These are phyloP conservation scores for Maudiozyma humilis DNA, from an alignment of 1,139 yeast genomes.

Conservation along the genomic window DNA sequence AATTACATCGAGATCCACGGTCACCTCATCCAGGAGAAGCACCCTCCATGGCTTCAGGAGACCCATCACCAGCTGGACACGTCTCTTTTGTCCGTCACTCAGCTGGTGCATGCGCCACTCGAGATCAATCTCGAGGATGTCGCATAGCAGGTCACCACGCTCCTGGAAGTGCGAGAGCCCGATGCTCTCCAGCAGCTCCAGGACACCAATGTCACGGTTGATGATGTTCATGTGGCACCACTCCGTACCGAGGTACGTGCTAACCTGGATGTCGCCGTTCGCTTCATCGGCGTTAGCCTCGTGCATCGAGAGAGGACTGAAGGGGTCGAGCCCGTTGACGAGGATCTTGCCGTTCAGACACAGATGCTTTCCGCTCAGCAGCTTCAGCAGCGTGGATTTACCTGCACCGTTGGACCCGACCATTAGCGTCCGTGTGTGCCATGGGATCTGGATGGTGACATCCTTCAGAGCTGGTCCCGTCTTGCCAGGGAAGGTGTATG, in stretches of 20 bases:
- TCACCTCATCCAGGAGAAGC: conserved; percentile 81
- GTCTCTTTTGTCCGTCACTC: conserved; percentile 88
- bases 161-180: conserved; percentile 73
- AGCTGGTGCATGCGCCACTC: conserved; percentile 88
- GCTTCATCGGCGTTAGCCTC: conserved; percentile 24
- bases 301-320: conserved; percentile 37
- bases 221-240: conserved; percentile 94
- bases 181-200: conserved; percentile 64
- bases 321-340: conserved; percentile 82
- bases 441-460: conserved; percentile 51
- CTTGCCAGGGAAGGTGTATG: conserved; percentile 59
- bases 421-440: conserved; percentile 67
- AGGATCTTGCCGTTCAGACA: conserved; percentile 58
- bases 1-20: conserved; percentile 89
- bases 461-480: conserved; percentile 62
- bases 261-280: conserved; percentile 39
- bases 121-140: conserved; percentile 74
- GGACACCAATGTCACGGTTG: conserved; percentile 82
- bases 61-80: conserved; percentile 94
- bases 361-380: conserved; percentile 85
- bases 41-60: conserved; percentile 82
- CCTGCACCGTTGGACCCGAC: conserved; percentile 98
- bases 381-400: conserved; percentile 74
- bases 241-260: conserved; percentile 93
- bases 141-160: conserved; percentile 66